Base-by-base conservation (phyloP, 1,139 yeast genomes). In the Saccharomyces hybrid region DNA sequence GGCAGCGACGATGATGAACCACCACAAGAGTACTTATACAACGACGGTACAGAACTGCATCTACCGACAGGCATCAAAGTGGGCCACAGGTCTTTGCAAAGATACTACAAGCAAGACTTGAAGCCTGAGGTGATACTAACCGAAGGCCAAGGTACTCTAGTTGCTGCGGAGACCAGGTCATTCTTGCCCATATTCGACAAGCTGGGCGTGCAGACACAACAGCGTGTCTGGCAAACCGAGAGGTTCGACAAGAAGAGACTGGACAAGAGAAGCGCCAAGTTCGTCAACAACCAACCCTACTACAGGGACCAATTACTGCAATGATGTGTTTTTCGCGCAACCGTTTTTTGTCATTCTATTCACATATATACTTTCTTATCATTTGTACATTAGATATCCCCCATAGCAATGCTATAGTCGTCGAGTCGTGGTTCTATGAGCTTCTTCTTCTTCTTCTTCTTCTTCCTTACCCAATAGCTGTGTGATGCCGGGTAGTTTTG, bases 141-240 rank as follows among this genome's bases (percentile, higher is more conserved):
- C 32, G 96, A 90, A 69, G 98, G 96, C 50, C 96, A 89, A 73
- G 95, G 96, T 61, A 93, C 98, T 0, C 86, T 93, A 29, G 79
- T 88, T 67, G 96, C 97, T 34, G 97, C 96, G 2, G 97, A 91
- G 68, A 81, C 91, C 2, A 82, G 96, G 73, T 86, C 83, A 55
- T 77, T 85, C 74, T 75, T 82, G 60, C 70, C 75, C 38, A 74
- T 80, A 52, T 71, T 75, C 62, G 80, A 80, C 66, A 78, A 80
- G 70, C 71, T 78, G 60, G 80, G 79, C 55, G 74, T 82, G 52
- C 81, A 83, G 51, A 76, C 76, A 46, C 83, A 83, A 72, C 88
- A 88, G 79, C 79, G 88, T 67, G 81, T 78, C 7, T 90, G 96
- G 98, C 79, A 77, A 65, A 80, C 80, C 51, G 84, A 85, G 69